phyloP scores from a whole-genome alignment of 2,329 filamentous ascomycete genomes.

The Monosporascus sp. region DNA sequence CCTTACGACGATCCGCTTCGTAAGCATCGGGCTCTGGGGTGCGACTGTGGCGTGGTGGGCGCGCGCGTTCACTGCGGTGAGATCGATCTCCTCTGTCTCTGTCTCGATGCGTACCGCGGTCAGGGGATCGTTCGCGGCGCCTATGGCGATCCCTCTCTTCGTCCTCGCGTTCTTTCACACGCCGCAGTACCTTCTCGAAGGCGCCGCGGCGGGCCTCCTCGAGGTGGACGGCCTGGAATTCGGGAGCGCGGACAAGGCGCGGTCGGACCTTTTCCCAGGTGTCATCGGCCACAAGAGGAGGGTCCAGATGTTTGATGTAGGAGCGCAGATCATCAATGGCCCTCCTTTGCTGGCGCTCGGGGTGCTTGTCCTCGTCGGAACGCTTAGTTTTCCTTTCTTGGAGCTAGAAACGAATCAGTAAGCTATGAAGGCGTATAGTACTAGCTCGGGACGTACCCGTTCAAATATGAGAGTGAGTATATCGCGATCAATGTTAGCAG shows the following conservation, averaged over 20 bases:
- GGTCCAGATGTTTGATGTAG: conserved; percentile 83
- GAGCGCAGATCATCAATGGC: conserved; percentile 80
- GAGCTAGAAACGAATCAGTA: conserved; percentile 44
- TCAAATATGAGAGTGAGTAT: conserved; percentile 78
- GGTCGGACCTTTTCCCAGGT: conserved; percentile 84
- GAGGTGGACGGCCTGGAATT: conserved; percentile 75
- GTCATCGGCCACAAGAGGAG: conserved; percentile 70
- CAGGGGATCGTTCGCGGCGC: conserved; percentile 52
- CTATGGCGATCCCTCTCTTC: conserved; percentile 65
- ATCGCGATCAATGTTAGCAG: conserved; percentile 78
- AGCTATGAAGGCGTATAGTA: conserved; percentile 17
- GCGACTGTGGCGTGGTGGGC: conserved; percentile 63
- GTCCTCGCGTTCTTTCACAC: conserved; percentile 86
- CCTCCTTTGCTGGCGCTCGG: conserved; percentile 79
- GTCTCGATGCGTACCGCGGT: conserved; percentile 50
- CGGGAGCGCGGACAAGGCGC: conserved; percentile 72
- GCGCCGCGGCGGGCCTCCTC: conserved; percentile 78
- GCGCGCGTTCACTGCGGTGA: conserved; percentile 50
- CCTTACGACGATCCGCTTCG: conserved; percentile 89
- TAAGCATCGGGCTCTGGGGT: conserved; percentile 92
- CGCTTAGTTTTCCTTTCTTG: conserved; percentile 81
- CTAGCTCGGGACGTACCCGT: conserved; percentile 46
- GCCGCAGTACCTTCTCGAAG: conserved; percentile 87
- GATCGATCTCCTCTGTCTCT: conserved; percentile 56
- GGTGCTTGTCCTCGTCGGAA: conserved; percentile 69